Percentiles rank a stretch among this genome's conserved stretches.
Conservation (phyloP, 140 eudicot genomes). For the Bidens hawaiensis region DNA sequence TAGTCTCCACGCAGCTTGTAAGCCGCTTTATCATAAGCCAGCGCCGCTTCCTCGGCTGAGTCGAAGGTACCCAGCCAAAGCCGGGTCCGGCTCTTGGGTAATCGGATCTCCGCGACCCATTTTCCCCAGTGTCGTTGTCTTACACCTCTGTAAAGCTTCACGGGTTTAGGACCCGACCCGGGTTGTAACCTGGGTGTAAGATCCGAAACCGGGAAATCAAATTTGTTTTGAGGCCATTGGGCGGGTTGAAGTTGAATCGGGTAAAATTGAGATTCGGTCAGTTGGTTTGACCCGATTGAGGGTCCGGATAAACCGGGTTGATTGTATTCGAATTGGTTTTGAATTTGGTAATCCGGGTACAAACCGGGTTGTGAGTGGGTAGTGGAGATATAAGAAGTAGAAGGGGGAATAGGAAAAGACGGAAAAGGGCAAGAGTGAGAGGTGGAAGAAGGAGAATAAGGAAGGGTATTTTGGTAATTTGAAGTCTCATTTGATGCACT, state of each 20-base stretch:
- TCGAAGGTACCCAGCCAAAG: conserved; percentile 36
- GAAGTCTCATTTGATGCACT: conserved; percentile 30
- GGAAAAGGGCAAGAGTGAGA: conserved; percentile 24
- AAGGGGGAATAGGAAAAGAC: conserved; percentile 13
- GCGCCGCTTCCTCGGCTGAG: conserved; percentile 37
- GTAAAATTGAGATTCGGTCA: conserved; percentile 15
- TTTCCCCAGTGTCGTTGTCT: conserved; percentile 44
- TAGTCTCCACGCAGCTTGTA: conserved; percentile 38
- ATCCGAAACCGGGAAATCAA: conserved; percentile 32
- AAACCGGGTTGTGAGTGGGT: conserved; percentile 32
- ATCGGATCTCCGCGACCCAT: conserved; percentile 40
- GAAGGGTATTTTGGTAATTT: conserved; percentile 28
- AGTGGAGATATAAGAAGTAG: not conserved
- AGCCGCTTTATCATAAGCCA: conserved; percentile 35
- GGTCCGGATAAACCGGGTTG: conserved; percentile 22
- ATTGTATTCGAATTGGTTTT: conserved; percentile 15
- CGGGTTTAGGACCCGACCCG: conserved; percentile 38
- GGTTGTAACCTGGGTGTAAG: conserved; percentile 32
- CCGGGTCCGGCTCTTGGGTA: conserved; percentile 38
- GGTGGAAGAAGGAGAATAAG: conserved; percentile 21
- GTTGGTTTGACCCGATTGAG: conserved; percentile 39
- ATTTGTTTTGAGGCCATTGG: conserved; percentile 16
- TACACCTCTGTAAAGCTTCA: conserved; percentile 29
- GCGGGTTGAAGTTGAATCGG: conserved; percentile 43
- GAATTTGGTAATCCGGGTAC: conserved; percentile 29